Evolutionary conservation across 1,139 yeast species (phyloP), one percentile per base, ranked within the genome.

Genomic region (Yamadazyma songkhlaensis): DNA sequence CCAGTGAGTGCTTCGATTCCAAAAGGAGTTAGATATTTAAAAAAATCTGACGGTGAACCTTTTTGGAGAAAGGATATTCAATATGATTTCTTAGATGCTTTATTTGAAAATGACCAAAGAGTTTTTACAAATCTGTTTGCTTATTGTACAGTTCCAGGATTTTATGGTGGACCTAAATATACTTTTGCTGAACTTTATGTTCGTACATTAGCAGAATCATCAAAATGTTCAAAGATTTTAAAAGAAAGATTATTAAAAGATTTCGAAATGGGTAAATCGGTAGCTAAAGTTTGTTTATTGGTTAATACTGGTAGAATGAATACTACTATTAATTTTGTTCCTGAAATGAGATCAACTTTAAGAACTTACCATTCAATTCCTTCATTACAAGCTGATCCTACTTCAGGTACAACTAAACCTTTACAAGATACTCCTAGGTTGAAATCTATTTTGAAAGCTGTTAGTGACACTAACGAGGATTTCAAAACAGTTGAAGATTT

Each of bases 331-430:
- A 90, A 90, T 60, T 92, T 90, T 56, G 95, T 88, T 39, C 89
- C 95, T n/a, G 97, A 89, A 55, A 90, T 90, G 97, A 83, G 89
- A 48, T 88, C 96, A 0, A 92, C 90, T 45, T 70, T 90, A 48
- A 72, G 97, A 50, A 90, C 97, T 0, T 92, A 85, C 55, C 97
- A 90, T 59, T 85, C 96, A 10, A 87, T 92, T 27, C 98, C 98
- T 1, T 80, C 90, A 6, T 68, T 92, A 37, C 97, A 92, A 56
- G 79, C 83, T 2, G 78, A 77, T 45, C 77, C 84, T 9, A 62
- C 62, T 37, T 58, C 68, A 31, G 73, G 71, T 0, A 60, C 64
- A 8, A 72, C 81, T 34, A 87, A 85, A 55, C 94, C 89, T 39
- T 67, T 92, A 31, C 97, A 92, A 60, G 98, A 92, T 57, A 94